phyloP scores from a whole-genome alignment of 1,139 yeast species.

The Kurtzmaniella quercitrusa region DNA sequence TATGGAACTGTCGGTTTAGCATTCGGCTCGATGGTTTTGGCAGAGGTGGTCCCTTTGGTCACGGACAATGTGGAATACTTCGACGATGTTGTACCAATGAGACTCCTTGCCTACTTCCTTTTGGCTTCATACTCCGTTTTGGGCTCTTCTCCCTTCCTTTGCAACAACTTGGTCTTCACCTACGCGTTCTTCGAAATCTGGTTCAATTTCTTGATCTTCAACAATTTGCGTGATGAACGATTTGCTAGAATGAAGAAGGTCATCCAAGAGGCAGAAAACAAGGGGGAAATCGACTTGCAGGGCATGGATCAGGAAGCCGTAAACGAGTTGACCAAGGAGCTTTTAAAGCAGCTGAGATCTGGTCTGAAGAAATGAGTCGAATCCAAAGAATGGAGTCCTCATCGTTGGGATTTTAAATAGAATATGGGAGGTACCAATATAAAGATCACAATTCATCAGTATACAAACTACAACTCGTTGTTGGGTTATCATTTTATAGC shows the following conservation, averaged over 20 bases:
- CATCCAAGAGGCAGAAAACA: constrained; percentile 21
- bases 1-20: constrained; percentile 48
- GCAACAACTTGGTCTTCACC: constrained; percentile 59
- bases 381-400: too few relatives aligned
- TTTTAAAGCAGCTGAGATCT: constrained; percentile 1
- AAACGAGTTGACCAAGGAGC: constrained; percentile 4
- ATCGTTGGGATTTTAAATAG: too few relatives aligned
- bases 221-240: constrained; percentile 62
- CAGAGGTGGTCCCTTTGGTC: constrained; percentile 56
- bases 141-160: constrained; percentile 38
- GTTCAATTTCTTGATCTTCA: constrained; percentile 63
- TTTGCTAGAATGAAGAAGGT: constrained; percentile 37
- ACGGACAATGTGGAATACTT: constrained; percentile 56
- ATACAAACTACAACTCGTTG: background rate
- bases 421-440: too few relatives aligned
- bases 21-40: constrained; percentile 38
- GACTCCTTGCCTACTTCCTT: constrained; percentile 55
- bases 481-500: background rate
- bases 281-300: constrained; percentile 6
- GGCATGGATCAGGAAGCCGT: constrained; percentile 4
- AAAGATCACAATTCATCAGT: too few relatives aligned
- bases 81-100: constrained; percentile 63
- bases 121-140: constrained; percentile 44
- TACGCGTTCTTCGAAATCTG: constrained; percentile 68
- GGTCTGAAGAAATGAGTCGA: background rate